Conservation (phyloP, 2,329 filamentous ascomycete genomes). For the Penicillium sp. region DNA sequence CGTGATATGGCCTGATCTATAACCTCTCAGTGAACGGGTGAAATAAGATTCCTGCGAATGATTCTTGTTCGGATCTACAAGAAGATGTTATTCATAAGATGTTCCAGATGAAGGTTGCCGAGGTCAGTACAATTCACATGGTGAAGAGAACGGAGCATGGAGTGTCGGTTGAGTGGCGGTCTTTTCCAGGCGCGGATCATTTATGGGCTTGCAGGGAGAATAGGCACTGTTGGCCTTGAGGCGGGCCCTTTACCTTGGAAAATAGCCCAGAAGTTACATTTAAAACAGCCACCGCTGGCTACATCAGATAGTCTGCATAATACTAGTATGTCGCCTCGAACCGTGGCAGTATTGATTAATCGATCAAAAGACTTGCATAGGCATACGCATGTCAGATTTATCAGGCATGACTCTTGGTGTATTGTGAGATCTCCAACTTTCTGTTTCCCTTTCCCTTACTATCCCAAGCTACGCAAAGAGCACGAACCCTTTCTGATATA, state of each 20-base stretch:
- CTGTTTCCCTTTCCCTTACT: background rate
- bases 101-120: too few relatives aligned
- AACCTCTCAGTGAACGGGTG: background rate
- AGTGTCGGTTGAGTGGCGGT: background rate
- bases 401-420: background rate
- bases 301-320: too few relatives aligned
- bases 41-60: background rate
- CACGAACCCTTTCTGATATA: background rate
- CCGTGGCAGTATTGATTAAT: background rate
- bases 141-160: background rate
- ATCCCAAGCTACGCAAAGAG: background rate
- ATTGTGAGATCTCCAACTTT: background rate
- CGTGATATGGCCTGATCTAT: slow-evolving; percentile 28
- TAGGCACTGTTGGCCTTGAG: background rate
- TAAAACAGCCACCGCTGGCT: too few relatives aligned
- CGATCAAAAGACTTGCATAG: background rate
- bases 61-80: background rate
- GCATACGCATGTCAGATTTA: background rate
- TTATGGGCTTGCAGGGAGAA: background rate
- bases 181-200: background rate
- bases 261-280: too few relatives aligned
- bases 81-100: background rate
- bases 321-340: background rate
- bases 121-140: background rate
- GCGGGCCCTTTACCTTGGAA: background rate